Evolutionary conservation across 139 green algal genomes (phyloP), one percentile per base, ranked within the genome.

Genomic region (Ettlia oleoabundans): DNA sequence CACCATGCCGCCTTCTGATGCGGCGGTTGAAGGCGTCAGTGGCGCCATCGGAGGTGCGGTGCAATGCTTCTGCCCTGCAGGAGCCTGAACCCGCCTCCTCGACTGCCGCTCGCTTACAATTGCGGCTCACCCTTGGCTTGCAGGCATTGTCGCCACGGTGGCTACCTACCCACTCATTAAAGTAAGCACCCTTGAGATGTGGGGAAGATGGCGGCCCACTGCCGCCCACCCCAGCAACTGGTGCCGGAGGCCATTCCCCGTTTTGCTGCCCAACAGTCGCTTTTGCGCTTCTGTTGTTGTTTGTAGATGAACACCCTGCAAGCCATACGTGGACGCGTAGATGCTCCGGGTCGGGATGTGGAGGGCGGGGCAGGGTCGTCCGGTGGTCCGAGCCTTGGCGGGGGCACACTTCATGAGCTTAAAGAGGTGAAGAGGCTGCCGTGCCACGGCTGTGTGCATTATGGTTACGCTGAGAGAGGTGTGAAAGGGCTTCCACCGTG

Each of bases 101-200:
- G 15, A 58, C 47, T 58, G 47, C 47, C 47, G 47, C n/a, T n/a
- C n/a, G n/a, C n/a, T n/a, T n/a, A n/a, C n/a, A n/a, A n/a, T n/a
- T n/a, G n/a, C n/a, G n/a, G n/a, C n/a, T n/a, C n/a, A n/a, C n/a
- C n/a, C 30, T 24, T 55, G 33, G 0, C 19, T 2, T 55, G 33
- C 77, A 78, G 93, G 92, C 35, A 88, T 81, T 55, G 69, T 86
- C 26, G 84, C 84, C n/a, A 86, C 79, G 1, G 71, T 95, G 0
- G 85, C 89, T 0, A 98, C 94, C 0, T 98, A 95, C 53, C 94
- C 94, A 0, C 73, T 98, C 19, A 87, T 93, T 55, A 96, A 92
- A 66, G 91, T 95, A 41, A 67, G 84, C 4, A 30, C 1, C n/a
- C 76, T 1, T 85, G 24, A 58, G 61, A 10, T 75, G 43, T 58